A percentile compares a stretch with the other conserved stretches of the same genome.
Evolutionary conservation across 495 filamentous ascomycete species (phyloP).

Genomic region (Aspergillus conjunctus): DNA sequence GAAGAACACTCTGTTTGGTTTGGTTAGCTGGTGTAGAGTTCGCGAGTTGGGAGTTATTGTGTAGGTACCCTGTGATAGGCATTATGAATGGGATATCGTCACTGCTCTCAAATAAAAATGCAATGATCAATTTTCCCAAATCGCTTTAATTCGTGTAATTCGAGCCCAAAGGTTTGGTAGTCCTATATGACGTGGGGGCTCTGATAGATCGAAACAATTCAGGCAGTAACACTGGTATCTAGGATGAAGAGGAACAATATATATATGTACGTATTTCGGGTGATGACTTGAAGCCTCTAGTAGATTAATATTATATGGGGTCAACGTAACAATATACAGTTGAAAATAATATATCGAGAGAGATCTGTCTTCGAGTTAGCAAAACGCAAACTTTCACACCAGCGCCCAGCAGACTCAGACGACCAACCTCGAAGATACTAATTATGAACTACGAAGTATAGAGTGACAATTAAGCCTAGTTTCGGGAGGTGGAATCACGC

Average conservation of each 20-base stretch:
- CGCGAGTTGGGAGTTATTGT: background rate
- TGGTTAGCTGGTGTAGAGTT: slow-evolving; percentile 7
- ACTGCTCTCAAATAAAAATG: background rate
- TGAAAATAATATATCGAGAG: no score
- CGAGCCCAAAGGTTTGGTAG: background rate
- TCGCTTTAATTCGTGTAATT: background rate
- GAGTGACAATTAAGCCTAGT: background rate
- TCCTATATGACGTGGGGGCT: background rate
- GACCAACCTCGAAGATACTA: background rate
- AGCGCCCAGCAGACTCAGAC: background rate
- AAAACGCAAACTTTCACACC: background rate
- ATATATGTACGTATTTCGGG: no score
- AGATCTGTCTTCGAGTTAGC: no score
- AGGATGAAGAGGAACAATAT: no score
- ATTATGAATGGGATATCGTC: slow-evolving; percentile 20
- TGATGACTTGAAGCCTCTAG: no score
- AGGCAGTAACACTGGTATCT: background rate
- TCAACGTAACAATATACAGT: no score
- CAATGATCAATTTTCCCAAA: background rate
- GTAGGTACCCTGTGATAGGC: slow-evolving; percentile 38
- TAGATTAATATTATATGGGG: no score
- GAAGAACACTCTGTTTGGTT: slow-evolving; percentile 45
- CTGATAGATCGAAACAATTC: background rate
- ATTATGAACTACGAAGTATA: background rate
- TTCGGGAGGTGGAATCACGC: background rate